These are phyloP conservation scores for Haplosporangium gracile DNA, from an alignment of 192 early-diverging fungal species.

Conservation along the genomic window DNA sequence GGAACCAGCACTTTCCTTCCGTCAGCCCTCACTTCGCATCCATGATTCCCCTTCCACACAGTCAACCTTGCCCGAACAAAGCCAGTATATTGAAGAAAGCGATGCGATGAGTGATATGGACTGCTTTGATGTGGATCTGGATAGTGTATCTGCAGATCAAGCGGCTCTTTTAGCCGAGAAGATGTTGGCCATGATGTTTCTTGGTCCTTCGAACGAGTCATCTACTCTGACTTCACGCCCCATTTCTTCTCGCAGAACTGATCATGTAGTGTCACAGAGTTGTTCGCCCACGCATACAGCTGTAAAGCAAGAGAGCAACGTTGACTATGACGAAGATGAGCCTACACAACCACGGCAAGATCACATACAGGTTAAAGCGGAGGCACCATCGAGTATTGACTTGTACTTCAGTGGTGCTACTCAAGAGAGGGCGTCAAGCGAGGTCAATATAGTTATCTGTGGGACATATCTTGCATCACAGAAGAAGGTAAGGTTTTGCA, in stretches of 20 bases:
- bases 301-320: slow-evolving; percentile 14
- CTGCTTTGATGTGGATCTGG: slow-evolving; percentile 41
- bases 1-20: neutral
- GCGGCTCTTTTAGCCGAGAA: slow-evolving; percentile 27
- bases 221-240: neutral
- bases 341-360: neutral
- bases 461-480: slow-evolving; percentile 17
- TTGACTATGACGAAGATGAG: neutral
- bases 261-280: neutral
- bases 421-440: slow-evolving; percentile 12
- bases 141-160: slow-evolving; percentile 14
- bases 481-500: slow-evolving; percentile 31
- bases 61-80: neutral
- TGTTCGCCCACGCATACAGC: neutral
- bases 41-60: neutral
- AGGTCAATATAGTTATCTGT: slow-evolving; percentile 12
- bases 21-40: neutral
- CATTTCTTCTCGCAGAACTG: neutral
- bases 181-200: slow-evolving; percentile 35
- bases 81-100: neutral
- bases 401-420: neutral
- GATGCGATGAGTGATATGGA: neutral
- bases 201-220: neutral
- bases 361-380: neutral
- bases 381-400: neutral